phyloP scores from a whole-genome alignment of 2,329 filamentous ascomycete genomes.

The Cladosporium velox region DNA sequence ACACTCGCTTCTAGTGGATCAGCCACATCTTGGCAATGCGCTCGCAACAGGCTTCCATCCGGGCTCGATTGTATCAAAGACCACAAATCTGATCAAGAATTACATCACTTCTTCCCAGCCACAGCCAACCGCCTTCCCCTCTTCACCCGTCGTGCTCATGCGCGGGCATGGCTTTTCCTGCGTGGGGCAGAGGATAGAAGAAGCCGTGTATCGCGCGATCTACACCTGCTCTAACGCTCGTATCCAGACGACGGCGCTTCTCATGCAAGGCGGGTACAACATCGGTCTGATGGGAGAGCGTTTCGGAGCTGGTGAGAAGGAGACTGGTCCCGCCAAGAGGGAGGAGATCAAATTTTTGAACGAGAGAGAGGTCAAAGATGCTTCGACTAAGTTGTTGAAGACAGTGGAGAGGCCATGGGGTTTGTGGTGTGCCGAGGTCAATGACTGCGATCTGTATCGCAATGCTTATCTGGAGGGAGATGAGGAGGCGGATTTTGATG shows the following conservation, averaged over 20 bases:
- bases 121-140: constrained; percentile 27
- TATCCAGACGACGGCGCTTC: constrained; percentile 43
- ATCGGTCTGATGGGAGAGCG: constrained; percentile 43
- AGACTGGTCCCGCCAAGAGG: constrained; percentile 43
- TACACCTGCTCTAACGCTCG: constrained; percentile 45
- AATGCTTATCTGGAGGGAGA: constrained; percentile 36
- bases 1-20: constrained; percentile 40
- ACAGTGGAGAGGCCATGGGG: constrained; percentile 44
- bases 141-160: constrained; percentile 38
- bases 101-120: constrained; percentile 32
- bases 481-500: not conserved
- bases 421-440: constrained; percentile 48
- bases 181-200: constrained; percentile 45
- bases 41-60: constrained; percentile 38
- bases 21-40: constrained; percentile 36
- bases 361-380: constrained; percentile 45
- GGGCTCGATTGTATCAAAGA: constrained; percentile 31
- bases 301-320: constrained; percentile 42
- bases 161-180: constrained; percentile 51
- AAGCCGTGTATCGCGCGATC: constrained; percentile 49
- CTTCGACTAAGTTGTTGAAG: constrained; percentile 41
- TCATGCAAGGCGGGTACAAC: constrained; percentile 41
- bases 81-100: constrained; percentile 34
- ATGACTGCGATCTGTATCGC: constrained; percentile 41
- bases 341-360: constrained; percentile 46